Evolutionary conservation across 1,284 basidiomycete genomes (phyloP), one percentile per base, ranked within the genome.

Genomic region (Pisolithus thermaeus): DNA sequence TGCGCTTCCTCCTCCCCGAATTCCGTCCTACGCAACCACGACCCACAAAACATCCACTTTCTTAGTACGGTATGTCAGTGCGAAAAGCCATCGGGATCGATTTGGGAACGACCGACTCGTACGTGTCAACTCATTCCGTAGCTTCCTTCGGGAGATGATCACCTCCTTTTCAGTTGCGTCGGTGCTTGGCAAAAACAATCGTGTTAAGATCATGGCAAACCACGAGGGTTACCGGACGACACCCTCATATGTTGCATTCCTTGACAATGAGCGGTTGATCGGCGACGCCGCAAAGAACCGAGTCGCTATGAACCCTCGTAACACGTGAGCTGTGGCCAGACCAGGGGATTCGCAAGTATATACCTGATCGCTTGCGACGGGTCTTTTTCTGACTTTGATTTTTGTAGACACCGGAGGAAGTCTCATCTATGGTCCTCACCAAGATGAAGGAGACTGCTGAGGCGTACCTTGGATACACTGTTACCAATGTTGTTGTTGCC

Each of bases 181-280:
- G 25, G 25, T 27, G 25, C 7, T 27, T 27, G 25, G 25, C 25
- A 27, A 7, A 20, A 27, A 27, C 25, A 7, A 97, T 79, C 90
- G 93, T 27, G 25, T 27, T 27, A 7, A 27, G 25, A 27, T 27
- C 25, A 27, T 27, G 4, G 30, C 30, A 76, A 94, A 96, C 74
- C 94, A 97, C 79, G 94, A 96, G 79, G 93, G 94, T 70, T 97
- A 97, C 80, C 87, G 93, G 55, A 97, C 93, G 27, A 97, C 94
- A 16, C 94, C 93, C 39, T 97, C 92, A 8, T 94, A 93, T 70
- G 92, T 95, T 70, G 87, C 90, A 44, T 95, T 95, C 79, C 90
- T 88, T 62, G 92, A 96, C 68, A 86, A 77, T 56, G 94, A 96
- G 79, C 92, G 94, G 77, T 81, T 97, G 58, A 92, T 94, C 66